Base-by-base conservation (phyloP, 2,329 filamentous ascomycete genomes). In the Alternaria panax region DNA sequence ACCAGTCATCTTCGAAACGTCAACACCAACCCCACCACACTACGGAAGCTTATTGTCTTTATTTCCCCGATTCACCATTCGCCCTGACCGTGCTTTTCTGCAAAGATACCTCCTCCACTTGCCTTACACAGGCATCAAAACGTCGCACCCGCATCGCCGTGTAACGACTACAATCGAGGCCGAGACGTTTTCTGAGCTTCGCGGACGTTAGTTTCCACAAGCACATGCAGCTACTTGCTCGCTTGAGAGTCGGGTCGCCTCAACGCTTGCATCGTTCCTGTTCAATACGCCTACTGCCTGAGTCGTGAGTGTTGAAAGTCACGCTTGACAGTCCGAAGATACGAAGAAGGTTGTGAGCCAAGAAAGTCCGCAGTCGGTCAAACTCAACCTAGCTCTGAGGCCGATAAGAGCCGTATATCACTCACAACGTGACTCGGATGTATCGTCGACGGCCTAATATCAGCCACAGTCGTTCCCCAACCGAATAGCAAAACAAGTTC, bases 371-470 rank as follows among this genome's bases (percentile, higher is more conserved):
- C 27, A 47, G 28, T 47, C 16, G 18, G 36, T 18, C 45, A 32
- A 34, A 48, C 45, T 28, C 30, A 36, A 34, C 45, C 30, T 36
- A 24, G 28, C 11, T 48, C 30, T 36, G 45, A 48, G 45, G 45
- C 45, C 28, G 45, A 30, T 34, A 48, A 24, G 45, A 48, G 32
- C 20, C 45, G 28, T 48, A 48, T n/a, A 48, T 34, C 45, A 25
- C 45, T 14, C 20, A 41, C 38, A 41, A 20, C 32, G 45, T 48
- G 45, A 48, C 45, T 48, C 45, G 30, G 14, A 48, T n/a, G 45
- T 48, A 14, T 24, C 22, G 11, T 48, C 14, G 45, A 28, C 14
- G 36, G 16, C 30, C 45, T 12, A 34, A 22, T 22, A 34, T 25
- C 30, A 48, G 45, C 20, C 45, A n/a, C 45, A 34, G 30, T 48